Percentiles rank a stretch among this genome's conserved stretches.
phyloP scores from a whole-genome alignment of 2,329 filamentous ascomycete genomes.

The Paradendryphiella salina region DNA sequence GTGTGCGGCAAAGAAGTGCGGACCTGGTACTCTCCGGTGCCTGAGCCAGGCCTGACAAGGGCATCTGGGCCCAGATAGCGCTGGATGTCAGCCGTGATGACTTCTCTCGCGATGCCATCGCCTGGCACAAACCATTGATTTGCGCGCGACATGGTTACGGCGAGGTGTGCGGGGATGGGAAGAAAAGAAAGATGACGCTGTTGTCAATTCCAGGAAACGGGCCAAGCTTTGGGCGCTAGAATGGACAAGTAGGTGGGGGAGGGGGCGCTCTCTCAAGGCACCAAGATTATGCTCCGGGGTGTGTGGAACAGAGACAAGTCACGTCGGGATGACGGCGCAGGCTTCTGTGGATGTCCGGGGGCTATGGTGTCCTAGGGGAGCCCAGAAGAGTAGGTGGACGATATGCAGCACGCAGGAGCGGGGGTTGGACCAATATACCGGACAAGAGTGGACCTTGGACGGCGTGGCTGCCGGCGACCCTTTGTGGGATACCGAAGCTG shows the following conservation, averaged over 20 bases:
- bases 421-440: slow-evolving; percentile 46
- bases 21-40: slow-evolving; percentile 52
- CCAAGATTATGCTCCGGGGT: slow-evolving; percentile 32
- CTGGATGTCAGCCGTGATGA: slow-evolving; percentile 58
- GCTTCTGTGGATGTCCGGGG: slow-evolving; percentile 26
- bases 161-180: slow-evolving; percentile 23
- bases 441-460: slow-evolving; percentile 34
- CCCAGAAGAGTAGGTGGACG: slow-evolving; percentile 35
- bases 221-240: slow-evolving; percentile 42
- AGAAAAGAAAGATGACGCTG: slow-evolving; percentile 43
- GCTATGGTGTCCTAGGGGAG: slow-evolving; percentile 28
- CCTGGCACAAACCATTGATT: slow-evolving; percentile 56
- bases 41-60: slow-evolving; percentile 53
- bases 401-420: slow-evolving; percentile 36
- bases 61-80: slow-evolving; percentile 57
- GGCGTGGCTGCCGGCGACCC: slow-evolving; percentile 39
- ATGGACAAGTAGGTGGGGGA: slow-evolving; percentile 37
- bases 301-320: slow-evolving; percentile 17
- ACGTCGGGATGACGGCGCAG: slow-evolving; percentile 32
- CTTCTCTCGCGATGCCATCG: slow-evolving; percentile 56
- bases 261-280: slow-evolving; percentile 30
- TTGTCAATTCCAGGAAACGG: slow-evolving; percentile 41
- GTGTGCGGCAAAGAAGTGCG: slow-evolving; percentile 32
- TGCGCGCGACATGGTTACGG: slow-evolving; percentile 40
- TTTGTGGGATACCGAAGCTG: slow-evolving; percentile 23